Conservation (phyloP, 2,329 filamentous ascomycete genomes). For the Trichothecium sympodiale region DNA sequence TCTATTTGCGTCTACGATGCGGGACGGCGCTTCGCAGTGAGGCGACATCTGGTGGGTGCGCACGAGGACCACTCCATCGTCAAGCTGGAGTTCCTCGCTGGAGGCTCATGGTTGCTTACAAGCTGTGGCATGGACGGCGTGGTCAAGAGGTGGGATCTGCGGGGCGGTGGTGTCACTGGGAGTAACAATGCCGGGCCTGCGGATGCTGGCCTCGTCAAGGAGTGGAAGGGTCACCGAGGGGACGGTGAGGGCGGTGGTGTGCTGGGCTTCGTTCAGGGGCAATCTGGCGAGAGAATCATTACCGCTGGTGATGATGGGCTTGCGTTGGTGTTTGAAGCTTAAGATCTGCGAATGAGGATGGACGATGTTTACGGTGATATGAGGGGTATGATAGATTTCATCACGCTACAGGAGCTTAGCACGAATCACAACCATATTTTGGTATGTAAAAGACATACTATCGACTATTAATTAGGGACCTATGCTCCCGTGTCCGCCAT, state of each 20-base stretch:
- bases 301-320: slow-evolving; percentile 85
- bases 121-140: slow-evolving; percentile 89
- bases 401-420: too few species aligned
- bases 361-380: too few species aligned
- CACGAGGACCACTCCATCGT: slow-evolving; percentile 87
- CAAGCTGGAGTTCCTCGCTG: slow-evolving; percentile 74
- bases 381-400: too few species aligned
- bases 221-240: slow-evolving; percentile 85
- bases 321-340: slow-evolving; percentile 55
- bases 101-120: slow-evolving; percentile 58
- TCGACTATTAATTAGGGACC: too few species aligned
- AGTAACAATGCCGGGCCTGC: slow-evolving; percentile 23
- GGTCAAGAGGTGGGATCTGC: slow-evolving; percentile 74
- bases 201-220: slow-evolving; percentile 58
- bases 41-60: slow-evolving; percentile 68
- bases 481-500: too few species aligned
- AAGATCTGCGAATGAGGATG: slow-evolving; percentile 4
- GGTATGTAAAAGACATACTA: too few species aligned
- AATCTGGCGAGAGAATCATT: slow-evolving; percentile 61
- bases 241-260: slow-evolving; percentile 81
- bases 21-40: slow-evolving; percentile 74
- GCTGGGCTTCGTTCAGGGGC: slow-evolving; percentile 78
- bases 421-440: too few species aligned
- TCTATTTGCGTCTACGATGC: slow-evolving; percentile 81
- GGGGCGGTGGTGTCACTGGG: slow-evolving; percentile 28